Evolutionary conservation across 768 basidiomycete species (phyloP), one percentile per base, ranked within the genome.

Genomic region (Stropharia rugosoannulata): DNA sequence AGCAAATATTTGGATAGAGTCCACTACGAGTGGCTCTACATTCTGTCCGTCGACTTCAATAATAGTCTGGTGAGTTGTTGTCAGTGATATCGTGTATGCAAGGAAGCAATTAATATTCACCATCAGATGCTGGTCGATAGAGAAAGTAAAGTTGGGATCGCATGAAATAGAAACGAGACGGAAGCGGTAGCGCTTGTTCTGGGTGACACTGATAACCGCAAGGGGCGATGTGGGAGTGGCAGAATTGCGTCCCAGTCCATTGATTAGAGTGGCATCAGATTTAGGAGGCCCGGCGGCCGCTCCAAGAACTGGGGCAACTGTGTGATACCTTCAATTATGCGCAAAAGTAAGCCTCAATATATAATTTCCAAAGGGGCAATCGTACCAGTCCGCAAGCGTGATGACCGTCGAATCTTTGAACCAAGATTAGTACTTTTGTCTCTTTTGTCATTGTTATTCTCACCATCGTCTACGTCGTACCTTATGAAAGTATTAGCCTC

Each of bases 221-320:
- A 79, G 70, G 0, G 64, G 60, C 7, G 70, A 61, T 1, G 56
- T 41, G n/a, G 76, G 68, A 1, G 71, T 72, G 36, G 66, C 71
- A 7, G 59, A 11, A 52, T 67, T 76, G 18, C 79, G 74, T 15
- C 80, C 80, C 6, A 71, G 65, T 2, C 80, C 80, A 51, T 82
- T 82, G 54, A 80, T 76, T 5, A 79, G 59, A 22, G 71, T 71
- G 0, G 72, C 49, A 45, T 68, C 66, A 11, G 73, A 54, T 1
- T 46, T 51, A 12, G 70, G 67, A 32, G 29, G 29, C 1, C 2
- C 29, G 9, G 29, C 29, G n/a, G 66, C 43, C 18, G 27, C 19
- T 22, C 43, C 43, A 11, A 66, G 66, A 2, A 52, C 32, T 3
- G 53, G 60, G 8, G 68, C 64, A 44, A 61, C 56, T 10, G 48